These are phyloP conservation scores for Quercus engelmannii DNA, from an alignment of 306 rosid species.

Conservation along the genomic window DNA sequence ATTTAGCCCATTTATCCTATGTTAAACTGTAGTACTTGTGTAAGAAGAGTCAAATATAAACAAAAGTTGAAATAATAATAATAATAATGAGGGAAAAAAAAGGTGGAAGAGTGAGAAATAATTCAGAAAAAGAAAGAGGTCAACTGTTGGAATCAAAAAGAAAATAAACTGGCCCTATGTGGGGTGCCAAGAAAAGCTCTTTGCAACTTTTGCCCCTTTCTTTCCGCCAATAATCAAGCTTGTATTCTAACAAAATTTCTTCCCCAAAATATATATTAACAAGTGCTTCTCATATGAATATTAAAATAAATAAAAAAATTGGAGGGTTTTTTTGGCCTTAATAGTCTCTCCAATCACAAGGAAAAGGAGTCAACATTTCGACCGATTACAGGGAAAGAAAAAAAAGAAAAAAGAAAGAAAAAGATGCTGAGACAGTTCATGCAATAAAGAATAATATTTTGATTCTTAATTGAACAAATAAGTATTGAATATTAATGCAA, in stretches of 20 bases:
- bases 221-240: slow-evolving; percentile 3
- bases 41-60: neutral
- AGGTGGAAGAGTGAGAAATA: neutral
- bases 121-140: neutral
- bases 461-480: too few relatives aligned
- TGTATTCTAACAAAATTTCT: neutral
- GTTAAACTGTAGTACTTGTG: neutral
- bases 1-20: too few relatives aligned
- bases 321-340: neutral
- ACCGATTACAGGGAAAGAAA: neutral
- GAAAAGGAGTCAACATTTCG: neutral
- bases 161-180: neutral
- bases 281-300: neutral
- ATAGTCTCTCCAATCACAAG: neutral
- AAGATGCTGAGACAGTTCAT: too few relatives aligned
- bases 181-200: neutral
- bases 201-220: neutral
- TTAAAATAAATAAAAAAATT: neutral
- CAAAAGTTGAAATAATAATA: neutral
- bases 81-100: neutral
- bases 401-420: too few relatives aligned
- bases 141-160: neutral
- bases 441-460: too few relatives aligned
- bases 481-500: too few relatives aligned
- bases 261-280: neutral